These are phyloP conservation scores for Wickerhamomyces sp. DNA, from an alignment of 1,139 yeast species.

Conservation along the genomic window DNA sequence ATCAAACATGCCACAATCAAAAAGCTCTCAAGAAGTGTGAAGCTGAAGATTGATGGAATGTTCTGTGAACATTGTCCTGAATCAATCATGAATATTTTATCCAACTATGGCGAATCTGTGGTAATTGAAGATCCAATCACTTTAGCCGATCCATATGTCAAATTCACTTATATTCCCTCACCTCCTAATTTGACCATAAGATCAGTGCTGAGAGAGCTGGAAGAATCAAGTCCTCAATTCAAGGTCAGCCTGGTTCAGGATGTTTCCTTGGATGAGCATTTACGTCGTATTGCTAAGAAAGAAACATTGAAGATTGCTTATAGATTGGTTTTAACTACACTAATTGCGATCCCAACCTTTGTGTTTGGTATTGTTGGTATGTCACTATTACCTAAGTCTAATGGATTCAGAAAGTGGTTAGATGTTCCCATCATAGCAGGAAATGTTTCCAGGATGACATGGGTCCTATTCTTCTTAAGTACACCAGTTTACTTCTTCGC, in stretches of 20 bases:
- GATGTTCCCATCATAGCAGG: conserved; percentile 65
- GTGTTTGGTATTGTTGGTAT: conserved; percentile 65
- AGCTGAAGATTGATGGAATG: conserved; percentile 63
- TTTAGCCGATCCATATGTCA: conserved; percentile 50
- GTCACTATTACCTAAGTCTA: conserved; percentile 48
- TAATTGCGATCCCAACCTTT: conserved; percentile 65
- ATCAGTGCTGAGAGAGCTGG: conserved; percentile 44
- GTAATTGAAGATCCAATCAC: conserved; percentile 53
- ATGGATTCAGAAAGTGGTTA: conserved; percentile 46
- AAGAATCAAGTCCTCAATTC: conserved; percentile 41
- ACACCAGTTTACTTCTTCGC: conserved; percentile 75
- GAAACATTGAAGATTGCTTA: conserved; percentile 46
- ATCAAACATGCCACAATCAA: conserved; percentile 44
- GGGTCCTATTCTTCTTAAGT: conserved; percentile 61
- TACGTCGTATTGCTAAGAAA: conserved; percentile 43
- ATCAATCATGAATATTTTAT: conserved; percentile 44
- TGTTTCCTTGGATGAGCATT: conserved; percentile 59
- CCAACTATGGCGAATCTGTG: conserved; percentile 50
- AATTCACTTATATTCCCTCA: conserved; percentile 60
- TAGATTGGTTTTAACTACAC: conserved; percentile 46
- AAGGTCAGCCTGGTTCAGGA: conserved; percentile 53
- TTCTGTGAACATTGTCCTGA: conserved; percentile 68
- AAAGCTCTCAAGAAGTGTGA: conserved; percentile 49
- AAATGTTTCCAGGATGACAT: conserved; percentile 55
- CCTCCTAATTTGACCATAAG: conserved; percentile 49